phyloP scores from a whole-genome alignment of 2,329 filamentous ascomycete species.

The Aspergillus quadrilineatus region DNA sequence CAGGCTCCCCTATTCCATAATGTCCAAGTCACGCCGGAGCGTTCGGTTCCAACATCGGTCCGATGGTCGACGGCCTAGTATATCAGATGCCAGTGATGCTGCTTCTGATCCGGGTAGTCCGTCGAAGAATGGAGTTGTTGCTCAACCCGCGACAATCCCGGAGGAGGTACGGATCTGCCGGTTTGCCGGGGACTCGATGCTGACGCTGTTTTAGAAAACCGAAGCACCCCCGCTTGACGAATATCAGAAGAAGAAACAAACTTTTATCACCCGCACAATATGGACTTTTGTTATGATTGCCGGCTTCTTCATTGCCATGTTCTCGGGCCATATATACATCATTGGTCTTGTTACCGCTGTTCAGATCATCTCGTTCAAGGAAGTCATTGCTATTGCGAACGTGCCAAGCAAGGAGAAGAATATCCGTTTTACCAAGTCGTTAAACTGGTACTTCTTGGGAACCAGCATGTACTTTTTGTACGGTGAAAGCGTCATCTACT shows the following conservation, averaged over 20 bases:
- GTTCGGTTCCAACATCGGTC: conserved; percentile 59
- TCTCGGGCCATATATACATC: conserved; percentile 96
- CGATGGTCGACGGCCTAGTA: conserved; percentile 52
- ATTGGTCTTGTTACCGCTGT: conserved; percentile 88
- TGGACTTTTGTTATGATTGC: conserved; percentile 99
- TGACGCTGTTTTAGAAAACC: conserved; percentile 30
- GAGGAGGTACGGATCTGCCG: conserved; percentile 32
- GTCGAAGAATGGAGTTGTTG: conserved; percentile 43
- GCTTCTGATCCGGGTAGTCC: conserved; percentile 53
- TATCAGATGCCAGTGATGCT: conserved; percentile 56
- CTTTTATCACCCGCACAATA: conserved; percentile 93
- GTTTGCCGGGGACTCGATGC: conserved; percentile 1
- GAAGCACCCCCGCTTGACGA: conserved; percentile 58
- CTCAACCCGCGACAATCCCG: conserved; percentile 33
- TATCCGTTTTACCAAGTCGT: conserved; percentile 87
- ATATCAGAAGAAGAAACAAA: conserved; percentile 98
- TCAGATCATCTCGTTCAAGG: conserved; percentile 97
- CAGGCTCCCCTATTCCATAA: conserved; percentile 30
- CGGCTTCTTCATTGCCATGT: conserved; percentile 86
- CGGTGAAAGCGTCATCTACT: conserved; percentile 98
- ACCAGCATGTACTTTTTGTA: conserved; percentile 99
- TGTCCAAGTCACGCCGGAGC: conserved; percentile 57
- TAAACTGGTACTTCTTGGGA: conserved; percentile 99
- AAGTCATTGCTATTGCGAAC: conserved; percentile 96
- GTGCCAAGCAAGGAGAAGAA: conserved; percentile 89